Percentiles rank a stretch among this genome's conserved stretches.
phyloP scores from a whole-genome alignment of 2,329 filamentous ascomycete species.

The Cladophialophora psammophila region DNA sequence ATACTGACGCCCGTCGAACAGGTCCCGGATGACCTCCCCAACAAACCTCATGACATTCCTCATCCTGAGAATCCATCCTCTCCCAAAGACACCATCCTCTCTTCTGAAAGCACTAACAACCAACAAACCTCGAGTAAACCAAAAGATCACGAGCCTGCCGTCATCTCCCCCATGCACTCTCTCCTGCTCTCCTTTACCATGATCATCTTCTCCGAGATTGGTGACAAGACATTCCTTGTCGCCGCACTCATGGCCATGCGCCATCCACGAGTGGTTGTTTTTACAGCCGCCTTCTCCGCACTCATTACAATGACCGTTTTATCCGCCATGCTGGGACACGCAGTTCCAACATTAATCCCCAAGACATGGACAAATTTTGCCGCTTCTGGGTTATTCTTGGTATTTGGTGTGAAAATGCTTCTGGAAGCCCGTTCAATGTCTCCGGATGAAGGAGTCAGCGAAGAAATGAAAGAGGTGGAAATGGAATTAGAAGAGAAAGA shows the following conservation, averaged over 20 bases:
- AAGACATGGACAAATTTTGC: conserved; percentile 90
- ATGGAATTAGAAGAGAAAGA: conserved; percentile 93
- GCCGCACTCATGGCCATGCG: conserved; percentile 99
- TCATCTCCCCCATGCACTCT: conserved; percentile 84
- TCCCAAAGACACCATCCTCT: conserved; percentile 69
- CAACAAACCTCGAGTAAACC: conserved; percentile 39
- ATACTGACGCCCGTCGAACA: conserved; percentile 47
- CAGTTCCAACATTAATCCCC: conserved; percentile 86
- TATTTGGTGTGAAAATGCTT: conserved; percentile 86
- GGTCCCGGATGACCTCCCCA: conserved; percentile 84
- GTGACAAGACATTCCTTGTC: conserved; percentile 98
- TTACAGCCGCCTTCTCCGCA: conserved; percentile 91
- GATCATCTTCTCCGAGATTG: conserved; percentile 96
- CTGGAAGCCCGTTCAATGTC: conserved; percentile 89
- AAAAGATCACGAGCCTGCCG: conserved; percentile 44
- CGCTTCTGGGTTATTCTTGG: conserved; percentile 82
- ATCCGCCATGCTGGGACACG: conserved; percentile 89
- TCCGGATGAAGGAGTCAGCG: conserved; percentile 86
- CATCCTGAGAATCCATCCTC: conserved; percentile 71
- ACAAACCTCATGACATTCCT: conserved; percentile 76
- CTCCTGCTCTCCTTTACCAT: conserved; percentile 92
- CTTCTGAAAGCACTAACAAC: conserved; percentile 51
- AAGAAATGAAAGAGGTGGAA: conserved; percentile 98
- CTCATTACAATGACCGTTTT: conserved; percentile 93
- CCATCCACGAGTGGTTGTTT: conserved; percentile 89